A percentile compares a stretch with the other conserved stretches of the same genome.
phyloP scores from a whole-genome alignment of 1,284 basidiomycete species.

The Phylloboletellus chloephorus region DNA sequence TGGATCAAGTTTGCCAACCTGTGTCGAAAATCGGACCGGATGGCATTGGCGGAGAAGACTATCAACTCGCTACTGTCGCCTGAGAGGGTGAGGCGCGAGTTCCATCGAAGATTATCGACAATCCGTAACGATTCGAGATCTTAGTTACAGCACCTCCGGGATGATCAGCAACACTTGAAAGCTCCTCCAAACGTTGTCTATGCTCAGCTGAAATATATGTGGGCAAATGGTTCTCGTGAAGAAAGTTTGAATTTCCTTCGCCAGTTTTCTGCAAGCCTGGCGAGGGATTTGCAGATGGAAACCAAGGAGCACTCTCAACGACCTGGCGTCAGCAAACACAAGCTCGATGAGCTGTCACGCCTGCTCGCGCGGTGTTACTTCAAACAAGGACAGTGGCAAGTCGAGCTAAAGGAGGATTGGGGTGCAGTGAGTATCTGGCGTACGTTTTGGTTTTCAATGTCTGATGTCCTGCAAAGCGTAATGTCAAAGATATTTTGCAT shows the following conservation, averaged over 20 bases:
- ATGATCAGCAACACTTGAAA: slow-evolving; percentile 57
- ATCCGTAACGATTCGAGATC: slow-evolving; percentile 3
- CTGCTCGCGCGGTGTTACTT: slow-evolving; percentile 96
- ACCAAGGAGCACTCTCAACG: slow-evolving; percentile 42
- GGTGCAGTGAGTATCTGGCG: slow-evolving; percentile 49
- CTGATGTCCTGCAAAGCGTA: slow-evolving; percentile 44
- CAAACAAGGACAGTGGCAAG: slow-evolving; percentile 96
- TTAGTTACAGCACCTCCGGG: slow-evolving; percentile 38
- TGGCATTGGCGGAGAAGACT: slow-evolving; percentile 94
- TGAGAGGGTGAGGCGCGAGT: slow-evolving; percentile 42
- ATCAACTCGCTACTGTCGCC: slow-evolving; percentile 85
- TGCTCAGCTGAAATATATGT: slow-evolving; percentile 95
- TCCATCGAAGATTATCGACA: slow-evolving; percentile 12
- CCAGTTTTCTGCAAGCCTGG: slow-evolving; percentile 76
- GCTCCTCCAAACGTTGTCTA: slow-evolving; percentile 97
- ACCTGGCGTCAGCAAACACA: slow-evolving; percentile 52
- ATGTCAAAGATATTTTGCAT: slow-evolving; percentile 76
- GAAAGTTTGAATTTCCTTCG: slow-evolving; percentile 85
- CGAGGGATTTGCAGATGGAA: slow-evolving; percentile 70
- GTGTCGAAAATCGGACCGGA: slow-evolving; percentile 80
- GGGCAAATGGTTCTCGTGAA: slow-evolving; percentile 79
- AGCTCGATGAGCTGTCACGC: slow-evolving; percentile 73
- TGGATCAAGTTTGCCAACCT: slow-evolving; percentile 95
- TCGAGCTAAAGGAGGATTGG: slow-evolving; percentile 77
- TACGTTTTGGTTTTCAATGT: slow-evolving; percentile 6